Evolutionary conservation across 2,329 filamentous ascomycete species (phyloP), one percentile per base, ranked within the genome.

Genomic region (Epichloe scottii): DNA sequence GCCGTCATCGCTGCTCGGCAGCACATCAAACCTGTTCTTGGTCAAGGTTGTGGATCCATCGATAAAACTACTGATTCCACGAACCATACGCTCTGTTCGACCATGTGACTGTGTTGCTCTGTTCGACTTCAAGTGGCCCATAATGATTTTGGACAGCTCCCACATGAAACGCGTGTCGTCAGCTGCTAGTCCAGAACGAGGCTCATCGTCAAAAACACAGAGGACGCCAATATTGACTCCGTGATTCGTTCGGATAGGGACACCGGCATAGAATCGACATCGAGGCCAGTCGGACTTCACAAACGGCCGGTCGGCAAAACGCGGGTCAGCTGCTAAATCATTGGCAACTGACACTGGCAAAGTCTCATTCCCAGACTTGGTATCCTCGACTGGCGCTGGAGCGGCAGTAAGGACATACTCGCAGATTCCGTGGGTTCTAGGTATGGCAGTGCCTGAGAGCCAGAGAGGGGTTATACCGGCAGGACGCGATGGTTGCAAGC

Each of bases 161-260:
- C 55, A 53, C 19, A 64, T 46, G 17, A 58, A 53, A 0, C 55
- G 53, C 10, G 61, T 51, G 7, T 61, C 58, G 4, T 55, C 46
- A 14, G 58, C 54, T 23, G 58, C 60, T 34, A 63, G 57, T 21
- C 48, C 51, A 10, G 17, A 15, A 2, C 51, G 41, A 5, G 52
- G 50, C 19, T 53, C 49, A 2, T 53, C 43, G 30, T 44, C 54
- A 21, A 55, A 48, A 3, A 67, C 55, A 33, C 57, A 63, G 10
- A 62, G 62, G 0, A 66, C 65, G 10, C 66, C 66, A 19, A 69
- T 68, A 50, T 66, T 65, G 54, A 67, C 59, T 15, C 63, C 65
- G 4, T 57, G 52, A 3, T 56, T 59, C 0, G 60, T 62, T 0
- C 63, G 60, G n/a, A 68, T 67, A 5, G 66, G 66, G 0, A 67